Base-by-base conservation (phyloP, 2,329 filamentous ascomycete genomes). In the Orbilia quercus region DNA sequence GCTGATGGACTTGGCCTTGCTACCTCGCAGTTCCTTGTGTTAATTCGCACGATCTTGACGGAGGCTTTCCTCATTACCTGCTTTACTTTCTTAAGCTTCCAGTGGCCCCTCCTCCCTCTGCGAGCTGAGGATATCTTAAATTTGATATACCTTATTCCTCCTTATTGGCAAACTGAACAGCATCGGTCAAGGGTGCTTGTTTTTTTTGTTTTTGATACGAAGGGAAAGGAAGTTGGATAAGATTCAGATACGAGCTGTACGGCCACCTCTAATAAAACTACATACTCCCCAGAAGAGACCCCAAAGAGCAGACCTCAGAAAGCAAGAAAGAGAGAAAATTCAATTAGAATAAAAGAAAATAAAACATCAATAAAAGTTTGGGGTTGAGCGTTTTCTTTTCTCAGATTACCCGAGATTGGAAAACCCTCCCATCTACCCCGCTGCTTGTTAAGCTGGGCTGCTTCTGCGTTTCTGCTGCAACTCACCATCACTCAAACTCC, bases 371-470 rank as follows among this genome's bases (percentile, higher is more conserved):
- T n/a, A n/a, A n/a, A n/a, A n/a, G n/a, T n/a, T n/a, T 23, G 44
- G 45, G 47, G 42, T 55, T 71, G 66, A 62, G 60, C 45, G 59
- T 58, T 72, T 72, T 72, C 60, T 55, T 73, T 62, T 53, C 48
- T 59, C 59, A 72, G 66, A 72, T 72, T 73, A 73, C 67, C 67
- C 67, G 67, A 72, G 59, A 72, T 59, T 65, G 67, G 59, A 60
- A 65, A 60, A 36, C 58, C n/a, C 62, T 51, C 28, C 53, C 53
- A 72, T 59, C 59, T 72, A 65, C 69, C 69, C 69, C 69, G 69
- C 69, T 73, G 64, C 54, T 55, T 60, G 42, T 47, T 62, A 55
- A 72, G 55, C 60, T 72, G 59, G 28, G 65, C 25, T 44, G 16
- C 31, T 44, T 28, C 59, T 73, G 60, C 60, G 60, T 66, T 62